Evolutionary conservation across 768 basidiomycete species (phyloP).

Genomic region (Dioszegia crocea): DNA sequence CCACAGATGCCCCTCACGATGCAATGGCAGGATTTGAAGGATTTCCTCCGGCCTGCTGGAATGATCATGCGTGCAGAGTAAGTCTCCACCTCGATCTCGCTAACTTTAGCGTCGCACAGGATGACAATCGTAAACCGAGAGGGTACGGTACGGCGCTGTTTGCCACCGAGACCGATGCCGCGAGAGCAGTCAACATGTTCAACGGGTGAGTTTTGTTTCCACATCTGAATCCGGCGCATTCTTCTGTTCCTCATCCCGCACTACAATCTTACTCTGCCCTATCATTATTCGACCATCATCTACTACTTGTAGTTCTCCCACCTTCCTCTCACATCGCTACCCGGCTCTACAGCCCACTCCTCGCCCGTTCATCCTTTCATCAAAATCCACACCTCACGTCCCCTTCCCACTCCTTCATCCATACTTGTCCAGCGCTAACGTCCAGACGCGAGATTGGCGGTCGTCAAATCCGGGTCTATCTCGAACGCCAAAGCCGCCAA

Average conservation of each 20-base stretch:
- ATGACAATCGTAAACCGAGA: constrained; percentile 78
- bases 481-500: constrained; percentile 54
- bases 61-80: constrained; percentile 72
- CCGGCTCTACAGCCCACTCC: too few relatives aligned
- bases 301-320: too few relatives aligned
- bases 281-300: too few relatives aligned
- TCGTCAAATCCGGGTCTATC: constrained; percentile 79
- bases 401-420: too few relatives aligned
- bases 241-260: background rate
- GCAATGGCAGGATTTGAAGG: constrained; percentile 94
- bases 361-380: too few relatives aligned
- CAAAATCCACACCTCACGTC: too few relatives aligned
- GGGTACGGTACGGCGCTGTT: constrained; percentile 92
- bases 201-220: constrained; percentile 61
- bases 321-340: too few relatives aligned
- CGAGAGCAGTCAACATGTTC: constrained; percentile 77
- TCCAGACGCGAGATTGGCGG: constrained; percentile 87
- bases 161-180: constrained; percentile 75
- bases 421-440: too few relatives aligned
- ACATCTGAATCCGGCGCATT: background rate
- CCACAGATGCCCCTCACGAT: constrained; percentile 47
- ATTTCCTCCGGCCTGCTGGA: constrained; percentile 86
- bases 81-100: constrained; percentile 3
- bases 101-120: constrained; percentile 55
- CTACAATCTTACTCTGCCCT: too few relatives aligned